Base-by-base conservation (phyloP, 352 stramenopile genomes). In the Phytophthora citrophthora region DNA sequence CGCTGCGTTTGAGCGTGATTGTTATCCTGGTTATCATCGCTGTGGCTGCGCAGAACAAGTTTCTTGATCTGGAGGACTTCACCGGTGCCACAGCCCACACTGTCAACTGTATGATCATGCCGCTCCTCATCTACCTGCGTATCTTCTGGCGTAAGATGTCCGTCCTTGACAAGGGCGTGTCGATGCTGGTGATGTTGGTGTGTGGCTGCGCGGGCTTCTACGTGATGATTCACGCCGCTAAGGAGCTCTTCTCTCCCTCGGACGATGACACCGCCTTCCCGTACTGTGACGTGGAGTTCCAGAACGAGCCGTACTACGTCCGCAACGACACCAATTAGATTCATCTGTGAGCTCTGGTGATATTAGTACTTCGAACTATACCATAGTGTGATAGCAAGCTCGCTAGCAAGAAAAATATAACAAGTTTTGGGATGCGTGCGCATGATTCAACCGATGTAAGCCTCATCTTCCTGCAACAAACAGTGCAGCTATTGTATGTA, bases 171-270 rank as follows among this genome's bases (percentile, higher is more conserved):
- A 83, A 88, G 59, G 70, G 74, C 24, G 52, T 69, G 12, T 64
- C 68, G 27, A 68, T 74, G 36, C 13, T 83, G 32, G 64, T 83
- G 45, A 60, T 89, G 32, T 18, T 81, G 5, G 49, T 87, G 29
- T 87, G 77, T 36, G 66, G 70, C 13, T 61, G 68, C 18, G 72
- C 83, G n/a, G 77, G 77, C 5, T 68, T 75, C 46, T 89, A 88
- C 58, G 71, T 85, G 9, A 72, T 75, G 50, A 76, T 76, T 54
- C 75, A 67, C 38, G 68, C 72, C 6, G 77, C 74, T 54, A 79
- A 86, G 71, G 61, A 74, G 32, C 69, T 88, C 23, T 86, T 86
- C 62, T 80, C 67, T 23, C 77, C 79, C 10, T 64, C 55, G 38
- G 46, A 70, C 27, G 70, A 77, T 29, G 46, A 71, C 18, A 68